phyloP scores from a whole-genome alignment of 2,329 filamentous ascomycete species.

The Xylariaceae sp. region DNA sequence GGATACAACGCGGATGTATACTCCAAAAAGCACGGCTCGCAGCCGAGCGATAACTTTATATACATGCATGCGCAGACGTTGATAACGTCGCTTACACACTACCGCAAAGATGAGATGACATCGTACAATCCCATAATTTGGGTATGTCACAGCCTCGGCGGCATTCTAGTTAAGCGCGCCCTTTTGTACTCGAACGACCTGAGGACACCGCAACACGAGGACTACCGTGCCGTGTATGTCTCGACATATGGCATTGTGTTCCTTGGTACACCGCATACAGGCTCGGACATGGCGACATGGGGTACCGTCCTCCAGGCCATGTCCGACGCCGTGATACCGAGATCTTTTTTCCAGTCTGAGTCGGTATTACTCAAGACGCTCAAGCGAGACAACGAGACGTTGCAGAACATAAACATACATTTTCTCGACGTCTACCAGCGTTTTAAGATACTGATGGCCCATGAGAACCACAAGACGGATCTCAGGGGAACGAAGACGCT shows the following conservation, averaged over 20 bases:
- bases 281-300: constrained; percentile 64
- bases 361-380: constrained; percentile 63
- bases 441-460: constrained; percentile 70
- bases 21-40: constrained; percentile 43
- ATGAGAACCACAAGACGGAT: constrained; percentile 68
- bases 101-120: constrained; percentile 54
- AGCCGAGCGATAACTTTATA: constrained; percentile 60
- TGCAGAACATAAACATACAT: constrained; percentile 67
- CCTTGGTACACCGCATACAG: constrained; percentile 69
- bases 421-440: constrained; percentile 66
- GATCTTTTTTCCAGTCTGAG: constrained; percentile 61
- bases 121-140: constrained; percentile 65
- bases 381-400: constrained; percentile 66
- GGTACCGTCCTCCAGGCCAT: constrained; percentile 62
- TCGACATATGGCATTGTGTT: constrained; percentile 74
- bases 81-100: constrained; percentile 55
- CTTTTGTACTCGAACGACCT: constrained; percentile 62
- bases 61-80: constrained; percentile 67
- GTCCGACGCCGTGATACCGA: constrained; percentile 58
- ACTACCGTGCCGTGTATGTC: constrained; percentile 62
- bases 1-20: constrained; percentile 68
- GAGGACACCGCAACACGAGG: constrained; percentile 52
- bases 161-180: constrained; percentile 65
- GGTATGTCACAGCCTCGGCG: constrained; percentile 68
- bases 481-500: constrained; percentile 56